phyloP scores from a whole-genome alignment of 768 basidiomycete species.

The Pulveroboletus sp. region DNA sequence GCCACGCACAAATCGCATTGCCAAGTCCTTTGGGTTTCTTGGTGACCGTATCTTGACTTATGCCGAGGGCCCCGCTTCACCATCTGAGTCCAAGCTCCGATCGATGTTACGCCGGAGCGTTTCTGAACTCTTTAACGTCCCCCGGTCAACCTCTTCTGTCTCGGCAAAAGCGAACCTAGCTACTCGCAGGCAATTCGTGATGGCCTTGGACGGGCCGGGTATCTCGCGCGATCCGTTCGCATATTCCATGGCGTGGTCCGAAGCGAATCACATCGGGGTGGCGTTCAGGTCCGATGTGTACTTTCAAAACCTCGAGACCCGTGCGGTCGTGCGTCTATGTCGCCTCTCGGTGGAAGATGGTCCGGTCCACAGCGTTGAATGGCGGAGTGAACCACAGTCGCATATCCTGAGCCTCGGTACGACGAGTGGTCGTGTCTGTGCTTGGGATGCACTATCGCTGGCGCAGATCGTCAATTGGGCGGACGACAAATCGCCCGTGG shows the following conservation, averaged over 20 bases:
- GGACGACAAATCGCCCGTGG: constrained; percentile 30
- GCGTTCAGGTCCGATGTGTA: constrained; percentile 56
- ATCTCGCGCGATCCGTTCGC: constrained; percentile 50
- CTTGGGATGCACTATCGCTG: constrained; percentile 46
- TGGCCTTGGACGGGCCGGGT: constrained; percentile 63
- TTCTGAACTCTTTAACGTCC: constrained; percentile 43
- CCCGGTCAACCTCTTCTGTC: constrained; percentile 30
- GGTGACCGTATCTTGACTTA: constrained; percentile 54
- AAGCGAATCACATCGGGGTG: constrained; percentile 54
- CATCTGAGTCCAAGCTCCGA: constrained; percentile 39
- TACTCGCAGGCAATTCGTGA: constrained; percentile 47
- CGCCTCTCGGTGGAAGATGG: constrained; percentile 33
- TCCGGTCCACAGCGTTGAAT: constrained; percentile 45
- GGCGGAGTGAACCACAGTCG: constrained; percentile 41
- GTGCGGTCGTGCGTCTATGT: constrained; percentile 49
- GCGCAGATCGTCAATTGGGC: constrained; percentile 32
- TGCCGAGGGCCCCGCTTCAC: constrained; percentile 34
- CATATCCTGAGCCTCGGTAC: constrained; percentile 49
- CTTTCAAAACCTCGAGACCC: constrained; percentile 57
- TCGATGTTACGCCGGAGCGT: constrained; percentile 49
- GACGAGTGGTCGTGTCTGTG: constrained; percentile 43
- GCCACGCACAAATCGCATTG: constrained; percentile 63
- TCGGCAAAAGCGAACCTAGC: constrained; percentile 59
- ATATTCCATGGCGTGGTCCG: constrained; percentile 60
- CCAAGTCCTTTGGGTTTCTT: constrained; percentile 54